These are phyloP conservation scores for Aspergillus cejpii DNA, from an alignment of 2,329 filamentous ascomycete genomes.

Conservation along the genomic window DNA sequence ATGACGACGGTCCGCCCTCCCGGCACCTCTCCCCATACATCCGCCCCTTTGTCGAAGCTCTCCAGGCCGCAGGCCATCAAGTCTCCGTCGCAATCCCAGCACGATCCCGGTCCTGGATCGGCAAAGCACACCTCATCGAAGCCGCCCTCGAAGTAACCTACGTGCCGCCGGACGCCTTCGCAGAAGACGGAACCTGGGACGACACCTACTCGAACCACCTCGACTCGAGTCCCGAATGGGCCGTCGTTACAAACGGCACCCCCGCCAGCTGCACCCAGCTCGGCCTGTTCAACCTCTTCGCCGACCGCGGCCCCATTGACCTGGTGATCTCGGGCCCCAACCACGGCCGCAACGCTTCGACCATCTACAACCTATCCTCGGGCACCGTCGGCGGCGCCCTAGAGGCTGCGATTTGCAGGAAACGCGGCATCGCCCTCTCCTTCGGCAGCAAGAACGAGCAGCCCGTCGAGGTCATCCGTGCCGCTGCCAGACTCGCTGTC, in stretches of 20 bases:
- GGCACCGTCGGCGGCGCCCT: constrained; percentile 70
- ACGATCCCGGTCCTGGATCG: constrained; percentile 88
- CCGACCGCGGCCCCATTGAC: constrained; percentile 60
- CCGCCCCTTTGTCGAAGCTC: constrained; percentile 60
- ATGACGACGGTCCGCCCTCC: constrained; percentile 72
- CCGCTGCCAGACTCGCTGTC: constrained; percentile 63
- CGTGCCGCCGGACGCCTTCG: constrained; percentile 57
- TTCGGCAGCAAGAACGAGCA: constrained; percentile 80
- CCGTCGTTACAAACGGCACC: constrained; percentile 65
- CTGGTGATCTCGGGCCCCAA: constrained; percentile 71
- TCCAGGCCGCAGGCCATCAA: constrained; percentile 65
- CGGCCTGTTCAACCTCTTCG: constrained; percentile 68
- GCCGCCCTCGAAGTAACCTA: constrained; percentile 72
- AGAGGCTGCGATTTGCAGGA: constrained; percentile 63
- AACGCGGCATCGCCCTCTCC: constrained; percentile 66
- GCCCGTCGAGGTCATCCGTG: constrained; percentile 65
- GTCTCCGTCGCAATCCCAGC: constrained; percentile 86
- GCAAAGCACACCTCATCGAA: constrained; percentile 90
- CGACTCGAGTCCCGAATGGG: constrained; percentile 55
- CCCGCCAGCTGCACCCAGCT: constrained; percentile 72
- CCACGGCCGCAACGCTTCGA: constrained; percentile 71
- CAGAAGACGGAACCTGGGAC: constrained; percentile 50
- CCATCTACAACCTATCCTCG: constrained; percentile 66
- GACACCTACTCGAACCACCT: constrained; percentile 6
- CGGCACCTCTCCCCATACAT: constrained; percentile 67